Evolutionary conservation across 805 yeast genomes (phyloP).

Genomic region (Metschnikowia shivogae): DNA sequence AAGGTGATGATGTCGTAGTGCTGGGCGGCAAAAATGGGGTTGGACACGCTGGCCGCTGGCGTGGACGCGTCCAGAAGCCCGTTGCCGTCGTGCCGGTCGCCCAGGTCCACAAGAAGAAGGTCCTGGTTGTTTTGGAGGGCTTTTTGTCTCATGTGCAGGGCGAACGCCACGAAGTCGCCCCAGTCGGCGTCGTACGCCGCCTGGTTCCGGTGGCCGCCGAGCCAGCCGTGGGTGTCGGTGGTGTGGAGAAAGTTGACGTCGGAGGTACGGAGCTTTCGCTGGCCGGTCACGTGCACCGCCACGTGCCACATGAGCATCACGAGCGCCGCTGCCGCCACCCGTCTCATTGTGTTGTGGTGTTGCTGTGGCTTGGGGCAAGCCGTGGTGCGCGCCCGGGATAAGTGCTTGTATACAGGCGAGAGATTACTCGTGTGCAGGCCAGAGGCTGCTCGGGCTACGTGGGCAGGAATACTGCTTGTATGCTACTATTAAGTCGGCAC

Average conservation of each 20-base stretch:
- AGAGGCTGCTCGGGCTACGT: too few relatives aligned
- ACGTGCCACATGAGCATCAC: not conserved
- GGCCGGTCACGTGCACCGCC: not conserved
- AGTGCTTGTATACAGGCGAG: too few relatives aligned
- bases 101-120: conserved; percentile 74
- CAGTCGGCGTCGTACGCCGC: conserved; percentile 76
- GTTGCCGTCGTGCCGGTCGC: conserved; percentile 93
- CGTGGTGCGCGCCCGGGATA: too few relatives aligned
- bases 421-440: too few relatives aligned
- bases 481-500: not conserved
- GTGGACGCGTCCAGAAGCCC: conserved; percentile 77
- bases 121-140: conserved; percentile 54
- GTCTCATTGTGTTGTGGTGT: too few relatives aligned
- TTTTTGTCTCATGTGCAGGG: conserved; percentile 41
- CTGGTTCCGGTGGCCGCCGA: conserved; percentile 83
- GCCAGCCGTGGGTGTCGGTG: conserved; percentile 98
- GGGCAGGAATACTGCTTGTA: not conserved
- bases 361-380: too few relatives aligned
- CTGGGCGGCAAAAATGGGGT: conserved; percentile 56
- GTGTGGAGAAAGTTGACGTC: conserved; percentile 84
- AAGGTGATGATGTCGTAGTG: conserved; percentile 77
- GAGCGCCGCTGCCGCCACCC: not conserved
- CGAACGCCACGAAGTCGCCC: conserved; percentile 85
- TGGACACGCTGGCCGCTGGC: conserved; percentile 66
- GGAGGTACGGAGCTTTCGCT: conserved; percentile 22